A percentile compares a stretch with the other conserved stretches of the same genome.
phyloP scores from a whole-genome alignment of 176 grass and related monocot genomes.

The Leersia perrieri region DNA sequence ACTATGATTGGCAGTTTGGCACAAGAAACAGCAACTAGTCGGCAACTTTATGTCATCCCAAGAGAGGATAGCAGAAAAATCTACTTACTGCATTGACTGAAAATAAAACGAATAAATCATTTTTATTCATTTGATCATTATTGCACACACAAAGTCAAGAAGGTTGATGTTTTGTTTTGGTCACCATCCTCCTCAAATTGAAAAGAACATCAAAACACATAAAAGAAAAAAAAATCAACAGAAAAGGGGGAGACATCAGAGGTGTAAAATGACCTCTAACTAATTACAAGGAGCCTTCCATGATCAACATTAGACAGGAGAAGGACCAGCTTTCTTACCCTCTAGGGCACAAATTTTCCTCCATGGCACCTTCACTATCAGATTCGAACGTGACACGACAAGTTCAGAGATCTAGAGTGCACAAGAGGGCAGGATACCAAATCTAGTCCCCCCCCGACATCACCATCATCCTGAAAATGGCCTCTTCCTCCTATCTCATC shows the following conservation, averaged over 20 bases:
- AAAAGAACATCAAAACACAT: not conserved
- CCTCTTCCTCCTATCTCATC: slow-evolving; percentile 20
- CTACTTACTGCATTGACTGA: not conserved
- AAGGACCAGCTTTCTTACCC: slow-evolving; percentile 20
- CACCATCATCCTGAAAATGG: slow-evolving; percentile 27
- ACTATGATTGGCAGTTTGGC: not conserved
- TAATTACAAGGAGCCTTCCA: slow-evolving; percentile 31
- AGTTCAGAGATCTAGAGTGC: not conserved
- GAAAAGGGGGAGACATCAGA: not conserved
- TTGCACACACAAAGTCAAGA: slow-evolving; percentile 34
- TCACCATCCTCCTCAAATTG: slow-evolving; percentile 26
- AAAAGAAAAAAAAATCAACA: not conserved
- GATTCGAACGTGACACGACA: not conserved
- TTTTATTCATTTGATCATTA: slow-evolving; percentile 43
- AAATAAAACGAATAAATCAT: slow-evolving; percentile 14
- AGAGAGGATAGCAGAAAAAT: not conserved
- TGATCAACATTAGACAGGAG: slow-evolving; percentile 12
- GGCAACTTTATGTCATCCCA: not conserved
- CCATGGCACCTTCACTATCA: slow-evolving; percentile 1
- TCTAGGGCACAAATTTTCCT: not conserved
- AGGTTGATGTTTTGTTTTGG: slow-evolving; percentile 31
- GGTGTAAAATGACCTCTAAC: slow-evolving; percentile 1
- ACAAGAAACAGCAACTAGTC: not conserved
- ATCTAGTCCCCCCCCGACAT: slow-evolving; percentile 28
- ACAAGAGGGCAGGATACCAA: slow-evolving; percentile 24